Base-by-base conservation (phyloP, 2,329 filamentous ascomycete species). In the Neospermospora avenae region DNA sequence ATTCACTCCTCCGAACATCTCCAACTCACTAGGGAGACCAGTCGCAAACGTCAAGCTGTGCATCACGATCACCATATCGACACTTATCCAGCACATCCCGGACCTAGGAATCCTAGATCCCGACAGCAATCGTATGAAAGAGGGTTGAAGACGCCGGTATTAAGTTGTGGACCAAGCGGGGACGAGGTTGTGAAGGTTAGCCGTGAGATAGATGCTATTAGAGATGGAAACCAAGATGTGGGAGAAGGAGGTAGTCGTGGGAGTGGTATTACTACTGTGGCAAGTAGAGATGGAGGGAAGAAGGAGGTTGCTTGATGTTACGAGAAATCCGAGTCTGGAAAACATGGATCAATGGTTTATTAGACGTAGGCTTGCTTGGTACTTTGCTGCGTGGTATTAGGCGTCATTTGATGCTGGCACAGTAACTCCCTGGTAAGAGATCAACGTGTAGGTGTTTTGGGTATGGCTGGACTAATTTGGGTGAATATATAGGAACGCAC, bases 231-330 rank as follows among this genome's bases (percentile, higher is more conserved):
- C 18, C 3, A 6, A 16, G 24, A 14, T 44, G 53, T n/a, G 11
- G 35, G 37, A 25, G 46, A 42, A 25, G 46, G 54, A 22, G 52
- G 34, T 44, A 41, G 31, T 16, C 28, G 45, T n/a, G 46, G 54
- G 22, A 57, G 46, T 54, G 39, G 35, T 18, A 41, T 39, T 13
- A 60, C 58, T 18, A 37, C 58, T 56, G 58, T 56, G 24, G 49
- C 45, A 14, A 37, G 39, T 41, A n/a, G 46, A n/a, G 24, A 31
- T n/a, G 52, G 34, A n/a, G 53, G 28, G 45, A 24, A 24, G 35
- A 52, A 4, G 49, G 37, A 2, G n/a, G 31, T 22, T 4, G 31
- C 20, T 4, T 11, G 24, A n/a, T 3, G 18, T 3, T 16, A 51
- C 7, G 16, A 35, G 31, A 35, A 31, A 18, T 18, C 8, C 6